A percentile compares a stretch with the other conserved stretches of the same genome.
Evolutionary conservation across 352 stramenopile genomes (phyloP).

Genomic region (Phytophthora pseudosyringae): DNA sequence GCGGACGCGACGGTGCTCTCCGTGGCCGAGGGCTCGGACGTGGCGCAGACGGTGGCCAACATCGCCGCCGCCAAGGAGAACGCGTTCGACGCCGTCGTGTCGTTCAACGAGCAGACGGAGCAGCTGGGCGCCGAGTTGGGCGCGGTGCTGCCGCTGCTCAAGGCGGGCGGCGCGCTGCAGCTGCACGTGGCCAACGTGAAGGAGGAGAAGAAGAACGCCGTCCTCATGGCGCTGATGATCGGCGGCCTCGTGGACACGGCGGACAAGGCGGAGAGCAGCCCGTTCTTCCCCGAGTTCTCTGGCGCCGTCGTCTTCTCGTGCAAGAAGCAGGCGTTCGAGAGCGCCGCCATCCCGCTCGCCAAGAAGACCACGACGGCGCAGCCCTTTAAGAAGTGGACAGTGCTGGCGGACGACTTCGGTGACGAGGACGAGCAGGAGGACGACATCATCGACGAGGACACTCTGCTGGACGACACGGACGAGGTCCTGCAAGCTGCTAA

Average conservation of each 20-base stretch:
- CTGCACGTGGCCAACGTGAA: constrained; percentile 58
- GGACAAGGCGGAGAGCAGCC: constrained; percentile 39
- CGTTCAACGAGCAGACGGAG: constrained; percentile 61
- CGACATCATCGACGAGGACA: constrained; percentile 87
- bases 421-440: constrained; percentile 66
- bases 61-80: constrained; percentile 35
- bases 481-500: constrained; percentile 79
- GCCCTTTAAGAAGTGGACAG: constrained; percentile 71
- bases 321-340: constrained; percentile 72
- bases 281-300: constrained; percentile 54
- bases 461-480: constrained; percentile 83
- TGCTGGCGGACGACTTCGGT: constrained; percentile 68
- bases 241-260: constrained; percentile 72
- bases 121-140: constrained; percentile 50
- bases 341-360: constrained; percentile 58
- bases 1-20: constrained; percentile 53
- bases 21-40: constrained; percentile 45
- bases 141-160: constrained; percentile 56
- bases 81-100: constrained; percentile 60
- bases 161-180: constrained; percentile 58
- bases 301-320: constrained; percentile 53
- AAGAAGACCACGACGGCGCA: constrained; percentile 44
- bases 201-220: constrained; percentile 71
- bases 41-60: constrained; percentile 49
- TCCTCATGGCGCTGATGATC: constrained; percentile 86